Base-by-base conservation (phyloP, 805 yeast species). In the Wickerhamiella occidentalis region DNA sequence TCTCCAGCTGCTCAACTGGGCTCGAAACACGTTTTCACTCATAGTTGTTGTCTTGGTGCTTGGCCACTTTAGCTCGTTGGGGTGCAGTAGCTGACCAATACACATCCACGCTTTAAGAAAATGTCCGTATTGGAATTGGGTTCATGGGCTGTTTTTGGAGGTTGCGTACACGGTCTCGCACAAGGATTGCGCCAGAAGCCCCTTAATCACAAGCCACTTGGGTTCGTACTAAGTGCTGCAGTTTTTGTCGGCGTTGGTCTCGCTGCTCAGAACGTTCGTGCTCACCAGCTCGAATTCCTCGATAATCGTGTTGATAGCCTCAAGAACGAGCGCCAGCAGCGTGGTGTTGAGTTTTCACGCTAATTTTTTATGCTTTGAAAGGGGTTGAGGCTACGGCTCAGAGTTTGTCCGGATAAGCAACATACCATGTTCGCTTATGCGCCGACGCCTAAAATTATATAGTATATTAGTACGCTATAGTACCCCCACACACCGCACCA, bases 161-260 rank as follows among this genome's bases (percentile, higher is more conserved):
- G 52, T 12, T 43, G 51, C 44, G 59, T 55, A 12, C 60, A 58
- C 49, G 65, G 60, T 26, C 53, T 60, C 13, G 62, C 66, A 17
- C 63, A 63, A 58, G 69, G 63, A 44, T 51, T 60, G 40, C 65
- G 62, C 40, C 63, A 56, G 52, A 64, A 61, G 55, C 67, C 68
- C 13, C 57, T 59, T 52, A 60, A 55, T 45, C 62, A 58, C 61
- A 62, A 55, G 54, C 68, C 66, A 18, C 46, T 51, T 35, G 68
- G 64, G 45, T 64, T 55, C 56, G 56, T 51, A 23, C 51, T 53
- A 40, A 59, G 64, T 6, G 64, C 60, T 6, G 61, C 59, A 15
- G 64, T 57, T 17, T 66, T 62, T 48, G 61, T 59, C 17, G 66
- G 60, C 18, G 52, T 63, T 7, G 69, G 69, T 13, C 52, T 57